Percentiles rank a stretch among this genome's conserved stretches.
phyloP scores from a whole-genome alignment of 805 yeast species.

The Hanseniaspora nectarophila region DNA sequence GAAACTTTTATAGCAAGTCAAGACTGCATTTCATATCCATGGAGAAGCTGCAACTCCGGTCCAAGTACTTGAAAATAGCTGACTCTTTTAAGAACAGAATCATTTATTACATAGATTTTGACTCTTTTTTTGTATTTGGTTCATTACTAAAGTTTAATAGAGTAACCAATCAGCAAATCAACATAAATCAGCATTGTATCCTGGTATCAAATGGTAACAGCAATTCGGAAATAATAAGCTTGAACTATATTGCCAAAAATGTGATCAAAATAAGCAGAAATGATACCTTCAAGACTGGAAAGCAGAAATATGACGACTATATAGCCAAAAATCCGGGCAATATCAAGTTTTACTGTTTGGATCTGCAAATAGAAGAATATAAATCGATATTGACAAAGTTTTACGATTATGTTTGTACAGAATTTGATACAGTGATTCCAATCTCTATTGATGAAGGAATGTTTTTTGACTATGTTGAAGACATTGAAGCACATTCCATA shows the following conservation, averaged over 20 bases:
- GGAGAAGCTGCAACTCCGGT: conserved; percentile 68
- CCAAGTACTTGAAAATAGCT: conserved; percentile 37
- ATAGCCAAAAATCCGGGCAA: conserved; percentile 46
- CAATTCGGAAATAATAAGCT: conserved; percentile 71
- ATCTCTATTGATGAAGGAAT: conserved; percentile 88
- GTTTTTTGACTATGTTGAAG: conserved; percentile 21
- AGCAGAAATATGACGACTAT: conserved; percentile 44
- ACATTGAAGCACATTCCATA: conserved; percentile 23
- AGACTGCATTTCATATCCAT: conserved; percentile 78
- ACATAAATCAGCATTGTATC: conserved; percentile 40
- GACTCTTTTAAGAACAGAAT: conserved; percentile 16
- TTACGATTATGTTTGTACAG: conserved; percentile 41
- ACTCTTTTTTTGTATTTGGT: conserved; percentile 84
- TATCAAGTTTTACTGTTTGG: conserved; percentile 13
- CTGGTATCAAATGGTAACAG: conserved; percentile 45
- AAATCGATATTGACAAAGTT: conserved; percentile 52
- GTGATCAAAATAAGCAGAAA: conserved; percentile 71
- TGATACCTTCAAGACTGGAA: conserved; percentile 73
- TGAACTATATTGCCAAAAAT: conserved; percentile 76
- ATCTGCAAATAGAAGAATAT: conserved; percentile 52
- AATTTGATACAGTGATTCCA: conserved; percentile 49
- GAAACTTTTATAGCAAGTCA: conserved; percentile 64
- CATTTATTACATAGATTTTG: conserved; percentile 80
- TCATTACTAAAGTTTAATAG: conserved; percentile 51
- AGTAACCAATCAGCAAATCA: conserved; percentile 24